Conservation (phyloP, 1,284 basidiomycete species). For the Fomitopsis betulina region DNA sequence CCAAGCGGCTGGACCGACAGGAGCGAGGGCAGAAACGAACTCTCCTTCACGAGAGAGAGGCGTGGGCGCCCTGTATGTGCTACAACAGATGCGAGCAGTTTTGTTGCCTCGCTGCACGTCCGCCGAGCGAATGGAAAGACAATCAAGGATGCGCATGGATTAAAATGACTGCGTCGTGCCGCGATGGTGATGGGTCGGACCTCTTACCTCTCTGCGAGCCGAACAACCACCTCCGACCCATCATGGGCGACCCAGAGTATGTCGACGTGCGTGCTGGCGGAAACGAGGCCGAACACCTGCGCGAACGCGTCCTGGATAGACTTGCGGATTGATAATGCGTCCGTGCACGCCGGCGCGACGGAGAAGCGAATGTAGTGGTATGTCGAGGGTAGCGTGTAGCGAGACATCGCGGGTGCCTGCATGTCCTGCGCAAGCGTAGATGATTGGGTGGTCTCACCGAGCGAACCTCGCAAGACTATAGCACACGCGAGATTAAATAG, state of each 20-base stretch:
- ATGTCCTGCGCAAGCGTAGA: neutral
- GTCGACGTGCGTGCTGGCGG: slow-evolving; percentile 37
- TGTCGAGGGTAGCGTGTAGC: slow-evolving; percentile 9
- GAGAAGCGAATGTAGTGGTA: slow-evolving; percentile 38
- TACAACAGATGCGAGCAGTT: slow-evolving; percentile 35
- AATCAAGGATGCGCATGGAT: neutral
- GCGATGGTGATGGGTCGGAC: neutral
- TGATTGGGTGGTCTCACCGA: neutral
- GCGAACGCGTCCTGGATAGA: slow-evolving; percentile 38
- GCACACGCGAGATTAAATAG: neutral
- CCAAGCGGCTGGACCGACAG: slow-evolving; percentile 11
- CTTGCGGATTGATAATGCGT: slow-evolving; percentile 37
- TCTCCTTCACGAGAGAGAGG: slow-evolving; percentile 33
- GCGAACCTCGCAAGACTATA: neutral
- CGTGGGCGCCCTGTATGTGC: slow-evolving; percentile 25
- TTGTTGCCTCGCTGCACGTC: slow-evolving; percentile 32
- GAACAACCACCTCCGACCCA: slow-evolving; percentile 32
- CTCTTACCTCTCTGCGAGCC: slow-evolving; percentile 29
- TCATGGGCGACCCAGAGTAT: slow-evolving; percentile 33
- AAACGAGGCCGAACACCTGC: slow-evolving; percentile 37
- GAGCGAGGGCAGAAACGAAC: slow-evolving; percentile 39
- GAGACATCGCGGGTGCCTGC: neutral
- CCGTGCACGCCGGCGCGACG: slow-evolving; percentile 29
- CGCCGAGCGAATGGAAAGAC: neutral
- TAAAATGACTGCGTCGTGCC: neutral